Conservation (phyloP, 345 rosid species). For the Heritiera littoralis region DNA sequence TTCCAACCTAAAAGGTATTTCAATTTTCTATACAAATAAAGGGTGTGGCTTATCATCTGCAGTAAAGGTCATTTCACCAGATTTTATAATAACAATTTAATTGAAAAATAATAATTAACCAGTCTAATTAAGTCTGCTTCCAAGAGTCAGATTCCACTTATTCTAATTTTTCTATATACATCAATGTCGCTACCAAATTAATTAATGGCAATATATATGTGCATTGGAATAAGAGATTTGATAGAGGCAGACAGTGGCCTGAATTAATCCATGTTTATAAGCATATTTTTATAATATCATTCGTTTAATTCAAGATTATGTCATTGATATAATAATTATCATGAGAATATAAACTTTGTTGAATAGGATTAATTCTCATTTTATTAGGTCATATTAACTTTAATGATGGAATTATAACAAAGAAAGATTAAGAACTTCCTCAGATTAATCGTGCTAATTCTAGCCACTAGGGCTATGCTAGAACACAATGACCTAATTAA, state of each 20-base stretch:
- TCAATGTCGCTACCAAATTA: constrained; percentile 52
- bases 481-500: neutral
- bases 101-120: neutral
- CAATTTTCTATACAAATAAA: neutral
- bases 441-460: neutral
- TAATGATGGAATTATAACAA: neutral
- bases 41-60: constrained; percentile 21
- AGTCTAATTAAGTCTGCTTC: neutral
- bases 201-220: constrained; percentile 24
- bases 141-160: constrained; percentile 41
- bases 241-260: constrained; percentile 37
- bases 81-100: neutral
- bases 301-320: constrained; percentile 14
- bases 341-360: neutral
- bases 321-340: neutral
- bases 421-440: neutral
- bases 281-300: constrained; percentile 27
- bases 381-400: neutral
- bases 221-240: constrained; percentile 1
- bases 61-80: constrained; percentile 8
- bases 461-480: neutral
- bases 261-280: constrained; percentile 24
- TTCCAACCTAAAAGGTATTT: neutral
- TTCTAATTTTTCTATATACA: constrained; percentile 12
- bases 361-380: neutral